Evolutionary conservation across 805 yeast genomes (phyloP).

Genomic region (Zygosaccharomyces bisporus): DNA sequence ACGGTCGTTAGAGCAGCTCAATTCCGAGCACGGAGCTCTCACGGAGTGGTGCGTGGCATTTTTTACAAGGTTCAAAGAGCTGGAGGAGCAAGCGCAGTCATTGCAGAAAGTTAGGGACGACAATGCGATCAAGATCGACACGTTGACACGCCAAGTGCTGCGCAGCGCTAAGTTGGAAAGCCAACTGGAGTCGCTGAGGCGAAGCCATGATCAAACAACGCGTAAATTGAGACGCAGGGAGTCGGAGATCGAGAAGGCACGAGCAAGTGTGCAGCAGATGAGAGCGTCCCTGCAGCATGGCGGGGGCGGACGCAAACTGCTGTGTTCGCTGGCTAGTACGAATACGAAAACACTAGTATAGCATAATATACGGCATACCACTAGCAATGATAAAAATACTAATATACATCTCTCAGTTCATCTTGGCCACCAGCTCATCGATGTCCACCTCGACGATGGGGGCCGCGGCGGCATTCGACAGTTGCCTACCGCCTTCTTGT

Average conservation of each 20-base stretch:
- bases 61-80: not conserved
- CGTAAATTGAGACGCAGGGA: not conserved
- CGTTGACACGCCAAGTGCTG: conserved; percentile 3
- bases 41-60: not conserved
- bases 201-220: not conserved
- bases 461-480: conserved; percentile 60
- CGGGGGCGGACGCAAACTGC: too few species aligned
- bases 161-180: not conserved
- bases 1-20: too few species aligned
- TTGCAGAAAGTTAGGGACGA: not conserved
- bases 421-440: conserved; percentile 61
- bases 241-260: not conserved
- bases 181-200: not conserved
- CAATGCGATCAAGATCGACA: conserved; percentile 4
- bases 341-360: too few species aligned
- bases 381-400: not conserved
- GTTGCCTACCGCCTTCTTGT: conserved; percentile 42
- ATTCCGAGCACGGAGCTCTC: too few species aligned
- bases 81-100: not conserved
- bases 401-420: conserved; percentile 42
- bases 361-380: not conserved
- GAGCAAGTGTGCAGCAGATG: too few species aligned
- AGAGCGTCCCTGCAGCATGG: not conserved
- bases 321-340: not conserved
- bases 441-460: conserved; percentile 69